phyloP scores from a whole-genome alignment of 768 basidiomycete species.

The Mycena amicta region DNA sequence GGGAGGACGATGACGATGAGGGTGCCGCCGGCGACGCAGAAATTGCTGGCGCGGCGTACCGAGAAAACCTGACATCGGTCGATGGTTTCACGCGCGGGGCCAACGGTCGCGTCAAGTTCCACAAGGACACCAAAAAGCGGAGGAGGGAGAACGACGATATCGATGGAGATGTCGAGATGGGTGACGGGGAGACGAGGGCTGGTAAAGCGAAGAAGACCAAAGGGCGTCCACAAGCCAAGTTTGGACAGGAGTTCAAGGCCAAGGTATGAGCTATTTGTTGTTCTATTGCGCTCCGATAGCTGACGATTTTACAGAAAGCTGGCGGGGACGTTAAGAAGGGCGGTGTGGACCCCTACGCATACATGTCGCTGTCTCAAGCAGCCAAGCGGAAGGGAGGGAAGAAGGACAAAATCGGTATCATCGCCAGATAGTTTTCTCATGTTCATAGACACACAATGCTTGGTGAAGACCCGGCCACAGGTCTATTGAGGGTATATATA shows the following conservation, averaged over 20 bases:
- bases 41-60: conserved; percentile 78
- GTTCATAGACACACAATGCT: neutral
- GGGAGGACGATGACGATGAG: conserved; percentile 48
- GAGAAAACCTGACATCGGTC: conserved; percentile 77
- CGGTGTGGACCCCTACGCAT: conserved; percentile 90
- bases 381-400: conserved; percentile 60
- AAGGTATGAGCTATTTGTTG: conserved; percentile 60
- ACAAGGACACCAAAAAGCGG: conserved; percentile 96
- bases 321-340: conserved; percentile 91
- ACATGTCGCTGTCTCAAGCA: conserved; percentile 82
- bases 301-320: conserved; percentile 67
- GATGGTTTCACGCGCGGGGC: conserved; percentile 89
- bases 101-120: conserved; percentile 88
- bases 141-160: conserved; percentile 67
- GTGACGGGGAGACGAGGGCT: conserved; percentile 54
- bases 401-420: conserved; percentile 54
- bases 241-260: conserved; percentile 93
- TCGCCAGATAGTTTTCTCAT: conserved; percentile 55
- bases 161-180: conserved; percentile 75
- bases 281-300: conserved; percentile 3
- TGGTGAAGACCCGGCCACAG: conserved; percentile 2
- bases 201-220: conserved; percentile 54
- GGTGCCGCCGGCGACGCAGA: conserved; percentile 46
- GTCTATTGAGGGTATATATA: neutral
- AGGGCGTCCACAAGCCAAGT: conserved; percentile 47